Conservation (phyloP, 2,329 filamentous ascomycete genomes). For the Xenosphaeropsis pyriputrescens region DNA sequence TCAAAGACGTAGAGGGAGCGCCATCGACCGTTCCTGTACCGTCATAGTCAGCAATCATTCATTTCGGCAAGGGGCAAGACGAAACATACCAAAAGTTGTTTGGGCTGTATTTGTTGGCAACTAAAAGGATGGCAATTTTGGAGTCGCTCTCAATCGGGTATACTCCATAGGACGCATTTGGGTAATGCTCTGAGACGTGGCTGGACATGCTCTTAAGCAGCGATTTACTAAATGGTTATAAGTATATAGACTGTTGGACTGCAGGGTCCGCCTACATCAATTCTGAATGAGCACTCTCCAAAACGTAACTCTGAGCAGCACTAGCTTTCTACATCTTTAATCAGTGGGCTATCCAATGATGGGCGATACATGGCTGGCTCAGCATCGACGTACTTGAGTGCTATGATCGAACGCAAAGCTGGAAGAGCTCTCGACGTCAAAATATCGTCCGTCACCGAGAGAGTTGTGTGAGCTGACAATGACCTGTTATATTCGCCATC, state of each 20-base stretch:
- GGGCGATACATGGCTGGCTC: too few relatives aligned
- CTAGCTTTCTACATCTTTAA: conserved; percentile 56
- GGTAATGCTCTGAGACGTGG: conserved; percentile 82
- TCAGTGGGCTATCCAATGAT: conserved; percentile 4
- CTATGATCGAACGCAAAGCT: conserved; percentile 82
- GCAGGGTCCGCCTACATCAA: conserved; percentile 48
- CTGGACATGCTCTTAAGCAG: conserved; percentile 61
- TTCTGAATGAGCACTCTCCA: conserved; percentile 65
- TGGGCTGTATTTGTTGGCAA: conserved; percentile 94
- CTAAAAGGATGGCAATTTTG: conserved; percentile 66
- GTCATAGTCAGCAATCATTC: not conserved
- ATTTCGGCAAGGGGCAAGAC: not conserved
- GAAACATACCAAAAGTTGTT: conserved; percentile 79
- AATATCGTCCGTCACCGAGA: conserved; percentile 71
- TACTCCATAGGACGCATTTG: conserved; percentile 64
- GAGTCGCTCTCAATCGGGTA: conserved; percentile 68
- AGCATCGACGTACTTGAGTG: conserved; percentile 43
- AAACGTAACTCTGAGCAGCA: conserved; percentile 59
- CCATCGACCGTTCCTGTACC: conserved; percentile 80
- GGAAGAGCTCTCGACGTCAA: conserved; percentile 73
- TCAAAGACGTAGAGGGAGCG: conserved; percentile 74
- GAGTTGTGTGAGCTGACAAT: conserved; percentile 80
- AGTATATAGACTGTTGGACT: not conserved
- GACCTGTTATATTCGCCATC: conserved; percentile 28
- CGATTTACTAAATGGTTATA: conserved; percentile 47